phyloP scores from a whole-genome alignment of 2,329 filamentous ascomycete genomes.

The Arthrobotrys entomopaga region DNA sequence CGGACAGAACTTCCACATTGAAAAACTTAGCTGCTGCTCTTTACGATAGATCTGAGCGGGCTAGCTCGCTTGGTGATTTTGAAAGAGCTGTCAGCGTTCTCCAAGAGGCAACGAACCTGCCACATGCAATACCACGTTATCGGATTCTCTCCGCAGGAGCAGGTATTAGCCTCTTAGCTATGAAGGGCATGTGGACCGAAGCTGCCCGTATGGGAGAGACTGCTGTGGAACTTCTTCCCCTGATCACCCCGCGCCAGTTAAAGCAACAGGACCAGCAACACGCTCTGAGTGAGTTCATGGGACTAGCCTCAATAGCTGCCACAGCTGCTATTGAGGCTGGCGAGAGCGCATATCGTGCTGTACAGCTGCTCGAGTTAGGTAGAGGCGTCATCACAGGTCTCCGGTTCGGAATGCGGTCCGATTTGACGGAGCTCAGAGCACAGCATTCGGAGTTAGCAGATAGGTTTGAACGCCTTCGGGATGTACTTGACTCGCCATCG shows the following conservation, averaged over 20 bases:
- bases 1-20: too few species aligned
- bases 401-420: constrained; percentile 46
- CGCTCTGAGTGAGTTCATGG: constrained; percentile 29
- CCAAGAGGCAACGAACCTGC: neutral
- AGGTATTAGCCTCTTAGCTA: constrained; percentile 4
- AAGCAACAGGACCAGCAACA: constrained; percentile 54
- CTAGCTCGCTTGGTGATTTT: neutral
- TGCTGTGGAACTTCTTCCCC: constrained; percentile 37
- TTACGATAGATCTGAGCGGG: too few species aligned
- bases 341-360: constrained; percentile 35
- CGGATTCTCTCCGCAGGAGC: neutral
- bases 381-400: constrained; percentile 54
- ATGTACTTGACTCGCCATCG: too few species aligned
- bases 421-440: constrained; percentile 48
- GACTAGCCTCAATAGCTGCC: constrained; percentile 50
- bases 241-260: constrained; percentile 43
- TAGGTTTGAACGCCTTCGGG: too few species aligned
- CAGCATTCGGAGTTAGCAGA: constrained; percentile 19
- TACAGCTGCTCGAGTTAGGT: constrained; percentile 55
- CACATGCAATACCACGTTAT: neutral
- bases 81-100: neutral
- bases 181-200: too few species aligned
- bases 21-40: too few species aligned
- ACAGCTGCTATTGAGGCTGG: constrained; percentile 41
- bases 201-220: constrained; percentile 12